Conservation (phyloP, 139 green algal species). For the Chlamydomonas schloesseri region DNA sequence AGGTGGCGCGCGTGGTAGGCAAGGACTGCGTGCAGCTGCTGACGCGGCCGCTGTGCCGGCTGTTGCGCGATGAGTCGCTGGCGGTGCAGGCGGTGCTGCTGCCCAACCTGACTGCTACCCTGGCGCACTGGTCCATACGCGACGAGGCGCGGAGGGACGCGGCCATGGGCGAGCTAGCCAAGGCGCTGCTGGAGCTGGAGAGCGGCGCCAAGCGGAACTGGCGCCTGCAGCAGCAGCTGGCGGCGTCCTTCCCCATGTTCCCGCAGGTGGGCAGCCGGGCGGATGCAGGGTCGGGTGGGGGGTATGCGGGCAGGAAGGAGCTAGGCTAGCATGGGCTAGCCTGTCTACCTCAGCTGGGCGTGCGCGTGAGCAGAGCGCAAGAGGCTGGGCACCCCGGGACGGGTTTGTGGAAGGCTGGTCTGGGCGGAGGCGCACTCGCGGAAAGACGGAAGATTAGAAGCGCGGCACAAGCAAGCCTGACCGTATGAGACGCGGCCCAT, state of each 20-base stretch:
- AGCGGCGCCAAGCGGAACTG: slow-evolving; percentile 46
- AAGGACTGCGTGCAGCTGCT: slow-evolving; percentile 61
- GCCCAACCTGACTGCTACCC: slow-evolving; percentile 31
- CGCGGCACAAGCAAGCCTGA: no score
- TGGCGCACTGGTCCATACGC: slow-evolving; percentile 33
- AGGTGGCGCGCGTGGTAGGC: slow-evolving; percentile 50
- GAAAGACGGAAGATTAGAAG: no score
- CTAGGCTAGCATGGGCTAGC: no score
- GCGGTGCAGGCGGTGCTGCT: slow-evolving; percentile 61
- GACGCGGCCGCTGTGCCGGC: slow-evolving; percentile 55
- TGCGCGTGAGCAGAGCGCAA: no score
- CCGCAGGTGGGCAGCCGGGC: slow-evolving; percentile 16
- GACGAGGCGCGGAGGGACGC: slow-evolving; percentile 48
- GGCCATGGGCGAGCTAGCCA: slow-evolving; percentile 58
- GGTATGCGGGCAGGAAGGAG: not conserved
- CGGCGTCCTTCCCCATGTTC: slow-evolving; percentile 57
- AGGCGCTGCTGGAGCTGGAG: slow-evolving; percentile 66
- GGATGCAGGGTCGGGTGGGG: not conserved
- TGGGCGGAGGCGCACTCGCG: no score
- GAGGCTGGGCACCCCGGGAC: no score
- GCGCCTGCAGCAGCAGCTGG: slow-evolving; percentile 63
- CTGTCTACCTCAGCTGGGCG: no score
- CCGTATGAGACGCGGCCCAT: no score
- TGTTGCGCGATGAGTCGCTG: slow-evolving; percentile 65
- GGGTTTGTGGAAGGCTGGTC: no score